These are phyloP conservation scores for Xylaria sp. DNA, from an alignment of 2,329 filamentous ascomycete genomes.

Conservation along the genomic window DNA sequence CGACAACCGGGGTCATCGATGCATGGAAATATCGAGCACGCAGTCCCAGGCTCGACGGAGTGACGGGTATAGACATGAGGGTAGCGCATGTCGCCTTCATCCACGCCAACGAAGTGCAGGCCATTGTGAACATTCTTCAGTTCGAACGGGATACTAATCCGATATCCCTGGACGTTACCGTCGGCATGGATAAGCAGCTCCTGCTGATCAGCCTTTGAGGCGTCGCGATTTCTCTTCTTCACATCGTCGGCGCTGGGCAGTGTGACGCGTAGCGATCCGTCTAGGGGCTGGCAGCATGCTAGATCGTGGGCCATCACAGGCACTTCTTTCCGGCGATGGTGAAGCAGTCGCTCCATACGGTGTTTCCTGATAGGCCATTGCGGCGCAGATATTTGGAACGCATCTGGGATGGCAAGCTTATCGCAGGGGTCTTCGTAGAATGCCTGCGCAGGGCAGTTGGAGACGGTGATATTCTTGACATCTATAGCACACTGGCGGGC, in stretches of 20 bases:
- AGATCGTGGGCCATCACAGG: constrained; percentile 66
- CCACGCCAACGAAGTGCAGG: constrained; percentile 89
- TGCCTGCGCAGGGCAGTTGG: constrained; percentile 57
- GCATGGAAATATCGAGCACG: constrained; percentile 91
- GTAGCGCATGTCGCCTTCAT: constrained; percentile 82
- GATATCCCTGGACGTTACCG: constrained; percentile 57
- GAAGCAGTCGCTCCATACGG: constrained; percentile 67
- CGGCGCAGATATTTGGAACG: constrained; percentile 72
- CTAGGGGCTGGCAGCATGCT: constrained; percentile 66
- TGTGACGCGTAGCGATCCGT: constrained; percentile 61
- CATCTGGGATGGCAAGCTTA: constrained; percentile 68
- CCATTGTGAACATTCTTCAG: constrained; percentile 83
- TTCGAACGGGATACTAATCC: constrained; percentile 77
- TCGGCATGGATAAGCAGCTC: constrained; percentile 47
- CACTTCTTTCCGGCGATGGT: constrained; percentile 63
- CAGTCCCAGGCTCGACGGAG: constrained; percentile 79
- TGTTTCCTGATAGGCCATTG: constrained; percentile 81
- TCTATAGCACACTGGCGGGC: constrained; percentile 72
- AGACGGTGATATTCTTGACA: constrained; percentile 63
- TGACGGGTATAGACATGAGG: constrained; percentile 93
- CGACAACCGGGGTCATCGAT: constrained; percentile 85
- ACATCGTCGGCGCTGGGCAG: constrained; percentile 54
- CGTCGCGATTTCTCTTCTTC: constrained; percentile 45
- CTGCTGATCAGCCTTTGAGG: constrained; percentile 55
- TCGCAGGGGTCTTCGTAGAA: constrained; percentile 74